These are phyloP conservation scores for Cryptococcus depauperatus DNA, from an alignment of 1,284 basidiomycete genomes.

Conservation along the genomic window DNA sequence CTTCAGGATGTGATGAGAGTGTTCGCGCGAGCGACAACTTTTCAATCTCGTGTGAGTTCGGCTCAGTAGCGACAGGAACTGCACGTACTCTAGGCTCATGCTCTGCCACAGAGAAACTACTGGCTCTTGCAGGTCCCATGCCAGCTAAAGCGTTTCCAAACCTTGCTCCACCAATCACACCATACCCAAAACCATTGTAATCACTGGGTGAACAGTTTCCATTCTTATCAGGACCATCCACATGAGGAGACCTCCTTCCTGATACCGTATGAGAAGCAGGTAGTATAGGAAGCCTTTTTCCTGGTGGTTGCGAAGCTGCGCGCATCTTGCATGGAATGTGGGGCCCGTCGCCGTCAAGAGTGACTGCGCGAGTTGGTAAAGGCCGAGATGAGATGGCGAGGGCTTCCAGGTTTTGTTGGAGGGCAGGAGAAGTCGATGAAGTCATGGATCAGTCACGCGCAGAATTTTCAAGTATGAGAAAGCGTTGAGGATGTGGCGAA, in stretches of 20 bases:
- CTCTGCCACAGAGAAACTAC: conserved; percentile 38
- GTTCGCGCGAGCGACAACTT: conserved; percentile 29
- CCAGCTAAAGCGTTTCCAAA: conserved; percentile 16
- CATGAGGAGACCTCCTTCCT: conserved; percentile 27
- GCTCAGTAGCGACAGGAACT: conserved; percentile 1
- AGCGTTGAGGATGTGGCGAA: too few species aligned
- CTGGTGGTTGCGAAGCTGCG: conserved; percentile 37
- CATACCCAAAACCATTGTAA: conserved; percentile 21
- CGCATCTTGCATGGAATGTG: conserved; percentile 28
- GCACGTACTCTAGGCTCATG: conserved; percentile 24
- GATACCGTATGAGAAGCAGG: conserved; percentile 23
- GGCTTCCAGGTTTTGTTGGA: conserved; percentile 8
- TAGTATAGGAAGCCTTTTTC: conserved; percentile 28
- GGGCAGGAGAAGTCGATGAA: too few species aligned
- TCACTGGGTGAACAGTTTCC: too few species aligned
- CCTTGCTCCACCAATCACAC: conserved; percentile 38
- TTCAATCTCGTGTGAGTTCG: conserved; percentile 9
- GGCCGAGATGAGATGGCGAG: conserved; percentile 20
- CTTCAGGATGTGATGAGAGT: conserved; percentile 40
- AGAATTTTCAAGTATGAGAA: too few species aligned
- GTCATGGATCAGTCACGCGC: too few species aligned
- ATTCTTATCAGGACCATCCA: conserved; percentile 2
- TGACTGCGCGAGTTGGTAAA: conserved; percentile 20
- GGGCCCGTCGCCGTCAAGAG: conserved; percentile 16
- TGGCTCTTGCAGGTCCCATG: conserved; percentile 27